phyloP scores from a whole-genome alignment of 2,329 filamentous ascomycete species.

The Chrysosphaeria jannelii region DNA sequence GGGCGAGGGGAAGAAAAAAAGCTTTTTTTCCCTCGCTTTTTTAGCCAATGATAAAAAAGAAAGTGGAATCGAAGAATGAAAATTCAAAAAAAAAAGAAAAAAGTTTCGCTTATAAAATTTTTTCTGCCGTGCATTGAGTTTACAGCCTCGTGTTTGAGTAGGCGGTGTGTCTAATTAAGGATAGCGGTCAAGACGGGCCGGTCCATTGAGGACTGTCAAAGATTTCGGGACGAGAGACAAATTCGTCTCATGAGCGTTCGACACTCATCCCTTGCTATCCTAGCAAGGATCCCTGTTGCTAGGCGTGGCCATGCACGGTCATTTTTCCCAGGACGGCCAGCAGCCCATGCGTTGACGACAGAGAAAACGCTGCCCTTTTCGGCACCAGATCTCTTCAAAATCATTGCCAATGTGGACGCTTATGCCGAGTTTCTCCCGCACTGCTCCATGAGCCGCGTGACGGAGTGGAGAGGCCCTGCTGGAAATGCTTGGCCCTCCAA shows the following conservation, averaged over 20 bases:
- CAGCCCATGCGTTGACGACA: constrained; percentile 43
- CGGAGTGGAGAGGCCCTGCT: constrained; percentile 23
- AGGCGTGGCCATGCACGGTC: no score
- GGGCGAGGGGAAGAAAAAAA: constrained; percentile 1
- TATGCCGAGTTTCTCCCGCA: constrained; percentile 82
- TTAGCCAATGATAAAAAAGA: not conserved
- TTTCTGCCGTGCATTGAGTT: not conserved
- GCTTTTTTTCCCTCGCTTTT: not conserved
- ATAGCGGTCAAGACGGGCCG: no score
- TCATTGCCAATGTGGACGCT: constrained; percentile 66
- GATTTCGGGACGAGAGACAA: no score
- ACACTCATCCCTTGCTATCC: no score
- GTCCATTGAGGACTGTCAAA: no score
- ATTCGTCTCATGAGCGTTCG: no score
- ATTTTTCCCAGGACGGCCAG: no score
- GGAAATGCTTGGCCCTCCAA: constrained; percentile 30
- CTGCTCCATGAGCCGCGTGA: constrained; percentile 51
- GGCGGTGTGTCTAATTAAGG: no score
- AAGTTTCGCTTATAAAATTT: not conserved
- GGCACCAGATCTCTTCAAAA: constrained; percentile 37
- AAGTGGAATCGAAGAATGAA: not conserved
- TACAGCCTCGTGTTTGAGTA: no score
- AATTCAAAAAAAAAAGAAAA: not conserved
- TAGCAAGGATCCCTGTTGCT: no score
- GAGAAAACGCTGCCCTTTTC: constrained; percentile 50